These are phyloP conservation scores for Nigrospora osmanthi DNA, from an alignment of 2,329 filamentous ascomycete genomes.

Conservation along the genomic window DNA sequence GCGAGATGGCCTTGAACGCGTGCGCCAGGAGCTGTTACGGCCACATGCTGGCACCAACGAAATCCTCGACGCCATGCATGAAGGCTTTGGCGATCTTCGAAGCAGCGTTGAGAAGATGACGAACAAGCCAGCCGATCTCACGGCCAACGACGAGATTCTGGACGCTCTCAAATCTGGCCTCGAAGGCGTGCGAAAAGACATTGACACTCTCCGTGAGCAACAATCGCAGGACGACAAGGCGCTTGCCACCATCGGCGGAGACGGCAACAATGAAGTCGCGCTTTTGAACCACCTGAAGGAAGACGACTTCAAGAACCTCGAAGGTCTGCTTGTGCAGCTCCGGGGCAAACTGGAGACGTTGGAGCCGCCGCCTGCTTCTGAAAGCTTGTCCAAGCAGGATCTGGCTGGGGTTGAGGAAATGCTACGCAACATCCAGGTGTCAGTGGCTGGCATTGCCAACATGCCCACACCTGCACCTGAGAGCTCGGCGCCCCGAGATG, in stretches of 20 bases:
- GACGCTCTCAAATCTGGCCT: conserved; percentile 81
- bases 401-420: conserved; percentile 35
- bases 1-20: conserved; percentile 62
- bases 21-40: conserved; percentile 67
- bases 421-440: conserved; percentile 33
- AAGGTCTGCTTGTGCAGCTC: conserved; percentile 74
- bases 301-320: conserved; percentile 78
- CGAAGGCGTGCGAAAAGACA: conserved; percentile 66
- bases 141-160: conserved; percentile 80
- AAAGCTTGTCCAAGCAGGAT: conserved; percentile 31
- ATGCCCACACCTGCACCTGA: conserved; percentile 3
- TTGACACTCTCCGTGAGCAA: conserved; percentile 65
- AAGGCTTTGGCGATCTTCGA: conserved; percentile 73
- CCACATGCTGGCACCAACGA: conserved; percentile 70
- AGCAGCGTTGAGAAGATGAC: conserved; percentile 68
- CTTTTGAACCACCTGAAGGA: conserved; percentile 49
- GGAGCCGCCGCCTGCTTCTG: conserved; percentile 36
- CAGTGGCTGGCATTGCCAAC: conserved; percentile 22
- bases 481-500: conserved; percentile 1
- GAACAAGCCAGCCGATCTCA: conserved; percentile 75
- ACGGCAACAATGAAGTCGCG: conserved; percentile 37
- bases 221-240: conserved; percentile 17
- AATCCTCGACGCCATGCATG: conserved; percentile 81
- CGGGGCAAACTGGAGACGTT: conserved; percentile 78
- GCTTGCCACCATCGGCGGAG: conserved; percentile 38